Base-by-base conservation (phyloP, 2,329 filamentous ascomycete species). In the Chaetoscypha palmicola region DNA sequence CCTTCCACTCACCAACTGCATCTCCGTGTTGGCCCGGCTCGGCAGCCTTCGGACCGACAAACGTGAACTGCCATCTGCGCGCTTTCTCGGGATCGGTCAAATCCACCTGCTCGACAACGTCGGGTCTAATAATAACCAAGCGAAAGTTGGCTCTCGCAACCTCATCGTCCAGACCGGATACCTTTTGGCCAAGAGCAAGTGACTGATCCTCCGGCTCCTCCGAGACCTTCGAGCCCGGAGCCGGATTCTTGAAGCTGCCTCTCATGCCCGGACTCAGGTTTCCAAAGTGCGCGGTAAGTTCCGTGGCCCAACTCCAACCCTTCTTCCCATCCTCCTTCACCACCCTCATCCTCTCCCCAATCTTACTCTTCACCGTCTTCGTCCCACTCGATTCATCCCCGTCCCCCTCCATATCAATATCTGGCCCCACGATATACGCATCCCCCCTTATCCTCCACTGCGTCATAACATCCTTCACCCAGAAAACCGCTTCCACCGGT, bases 211-310 rank as follows among this genome's bases (percentile, higher is more conserved):
- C 61, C 51, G 73, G 63, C 55, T 72, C 56, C 59, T 77, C 52
- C 52, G 74, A 65, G 55, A 83, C 61, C 38, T 79, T 72, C 49
- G 71, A 69, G 0, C 86, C 86, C 0, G 85, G 83, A 4, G 76
- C 70, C 60, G 92, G 75, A 61, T 84, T 79, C 64, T 49, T 55
- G 33, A 89, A 90, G 7, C 77, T 74, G 8, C 83, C 84, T 62
- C 90, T 75, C 80, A 95, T 88, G 1, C 71, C 68, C 5, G 91
- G 91, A 53, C 77, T 83, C 55, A 92, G 66, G 63, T 96, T 96
- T 16, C 88, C 91, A 74, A 96, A 97, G 62, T 92, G 86, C 38
- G 78, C 86, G 39, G 86, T 89, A 28, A 96, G 64, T 66, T 95
- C 89, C 50, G 71, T 82, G 36, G 68, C 68, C 83, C 88, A 96